Base-by-base conservation (phyloP, 75 land plant species). In the Isoetes taiwanensis region DNA sequence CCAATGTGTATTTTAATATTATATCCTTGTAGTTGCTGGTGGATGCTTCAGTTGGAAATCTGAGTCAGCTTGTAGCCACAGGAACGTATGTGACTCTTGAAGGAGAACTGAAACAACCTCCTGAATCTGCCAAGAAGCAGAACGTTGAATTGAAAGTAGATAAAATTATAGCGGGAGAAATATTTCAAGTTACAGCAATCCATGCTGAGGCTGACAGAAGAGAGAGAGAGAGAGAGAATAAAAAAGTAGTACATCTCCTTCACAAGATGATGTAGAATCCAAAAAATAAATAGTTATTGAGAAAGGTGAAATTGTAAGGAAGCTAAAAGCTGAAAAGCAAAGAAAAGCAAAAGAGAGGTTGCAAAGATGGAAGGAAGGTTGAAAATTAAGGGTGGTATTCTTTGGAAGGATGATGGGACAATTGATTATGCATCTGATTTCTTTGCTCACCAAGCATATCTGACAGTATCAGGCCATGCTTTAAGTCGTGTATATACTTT, bases 11-110 rank as follows among this genome's bases (percentile, higher is more conserved):
- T 31, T 24, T 56, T 31, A 27, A 9, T 26, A n/a, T 27, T n/a
- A n/a, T 9, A 9, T 58, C 35, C 20, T 28, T 42, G 23, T 76
- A 88, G 95, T 82, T 87, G 14, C 59, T 91, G 35, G 89, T 91
- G 27, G 77, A 86, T 43, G 68, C 77, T 26, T 34, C 41, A 0
- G 75, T 80, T 29, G 77, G 59, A 5, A 53, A 68, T 10, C 66
- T 74, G 21, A 26, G 50, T 31, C 76, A 67, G 72, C 74, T 91
- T 1, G 73, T 78, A n/a, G 41, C 69, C 2, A 91, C 88, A 0
- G 97, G 97, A 17, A 91, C 97, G 0, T 76, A 77, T 34, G 62
- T 91, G 23, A 37, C 64, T 27, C 82, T 78, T 26, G 94, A 86
- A 23, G 97, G 97, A 2, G 64, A 76, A 60, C 57, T 86, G 28